Evolutionary conservation across 2,329 filamentous ascomycete genomes (phyloP), one percentile per base, ranked within the genome.

Genomic region (Chaetomium sp.): DNA sequence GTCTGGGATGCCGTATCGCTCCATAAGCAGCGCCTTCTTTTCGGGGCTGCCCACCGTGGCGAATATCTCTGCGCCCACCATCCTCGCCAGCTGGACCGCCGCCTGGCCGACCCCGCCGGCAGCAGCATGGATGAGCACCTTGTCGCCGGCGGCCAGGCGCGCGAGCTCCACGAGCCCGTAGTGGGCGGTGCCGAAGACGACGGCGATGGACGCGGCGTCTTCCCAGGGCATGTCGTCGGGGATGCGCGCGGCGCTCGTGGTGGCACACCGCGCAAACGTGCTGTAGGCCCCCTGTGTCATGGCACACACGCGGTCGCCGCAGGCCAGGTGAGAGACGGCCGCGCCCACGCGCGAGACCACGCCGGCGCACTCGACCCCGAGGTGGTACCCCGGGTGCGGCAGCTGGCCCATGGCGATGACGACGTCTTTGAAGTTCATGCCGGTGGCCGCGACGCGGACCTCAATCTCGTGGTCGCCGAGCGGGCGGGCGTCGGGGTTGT

Each of bases 291-390:
- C 60, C 50, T 53, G 65, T 51, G 37, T 60, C 63, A 55, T 6
- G 1, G 52, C 49, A 7, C 65, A 59, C 3, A 69, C 64, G 0
- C 55, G 49, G 47, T 70, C 68, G 19, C 68, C 67, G 37, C 12
- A 40, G 5, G 50, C 34, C 3, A 67, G 40, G 19, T 40, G 12
- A 6, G 52, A 36, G 33, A 66, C 63, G 6, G 46, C 58, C 3
- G 52, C 8, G 12, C 66, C 66, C 6, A 64, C 57, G 7, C 51
- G 43, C 1, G 41, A 56, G 0, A 69, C 62, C 8, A 65, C n/a
- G 6, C 54, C 57, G 44, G 33, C 64, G 59, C 47, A 65, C 57
- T 62, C 59, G 49, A 62, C 60, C 14, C 67, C 67, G 27, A 58
- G 10, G 9, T 40, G n/a, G 19, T 27, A 27, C 19, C 19, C 19